Evolutionary conservation across 139 green algal genomes (phyloP).

Genomic region (Astrephomene gubernaculifera): DNA sequence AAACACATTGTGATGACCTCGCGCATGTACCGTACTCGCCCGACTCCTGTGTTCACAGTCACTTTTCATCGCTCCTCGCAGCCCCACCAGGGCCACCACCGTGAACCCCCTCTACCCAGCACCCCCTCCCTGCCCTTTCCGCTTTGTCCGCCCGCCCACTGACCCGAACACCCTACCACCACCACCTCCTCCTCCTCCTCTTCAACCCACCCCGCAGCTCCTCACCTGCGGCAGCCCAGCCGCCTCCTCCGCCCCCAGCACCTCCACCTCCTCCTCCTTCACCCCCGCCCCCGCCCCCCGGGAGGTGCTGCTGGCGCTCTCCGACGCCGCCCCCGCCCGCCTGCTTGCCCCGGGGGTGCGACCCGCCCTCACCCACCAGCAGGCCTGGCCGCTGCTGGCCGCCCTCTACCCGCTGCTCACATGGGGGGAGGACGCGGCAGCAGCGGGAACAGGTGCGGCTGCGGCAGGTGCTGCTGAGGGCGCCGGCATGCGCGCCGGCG

Average conservation of each 20-base stretch:
- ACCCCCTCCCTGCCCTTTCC: too few relatives aligned
- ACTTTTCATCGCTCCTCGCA: too few relatives aligned
- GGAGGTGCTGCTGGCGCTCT: neutral
- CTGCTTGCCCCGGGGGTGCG: neutral
- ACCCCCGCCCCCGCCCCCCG: neutral
- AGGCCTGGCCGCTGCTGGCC: constrained; percentile 12
- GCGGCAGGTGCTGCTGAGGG: neutral
- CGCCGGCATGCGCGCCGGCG: too few relatives aligned
- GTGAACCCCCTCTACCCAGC: too few relatives aligned
- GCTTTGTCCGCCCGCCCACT: neutral
- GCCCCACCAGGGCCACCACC: too few relatives aligned
- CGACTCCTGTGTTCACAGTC: too few relatives aligned
- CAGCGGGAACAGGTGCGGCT: neutral
- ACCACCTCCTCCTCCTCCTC: neutral
- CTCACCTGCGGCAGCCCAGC: too few relatives aligned
- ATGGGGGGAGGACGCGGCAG: neutral
- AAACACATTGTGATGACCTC: neutral
- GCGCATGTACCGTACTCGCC: neutral
- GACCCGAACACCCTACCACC: neutral
- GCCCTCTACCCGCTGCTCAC: neutral
- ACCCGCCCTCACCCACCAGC: constrained; percentile 4
- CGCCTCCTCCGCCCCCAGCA: too few relatives aligned
- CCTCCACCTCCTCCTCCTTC: neutral
- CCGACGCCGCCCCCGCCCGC: neutral
- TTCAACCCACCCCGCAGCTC: neutral